phyloP scores from a whole-genome alignment of 2,329 filamentous ascomycete genomes.

The Fusarium cicatricum region DNA sequence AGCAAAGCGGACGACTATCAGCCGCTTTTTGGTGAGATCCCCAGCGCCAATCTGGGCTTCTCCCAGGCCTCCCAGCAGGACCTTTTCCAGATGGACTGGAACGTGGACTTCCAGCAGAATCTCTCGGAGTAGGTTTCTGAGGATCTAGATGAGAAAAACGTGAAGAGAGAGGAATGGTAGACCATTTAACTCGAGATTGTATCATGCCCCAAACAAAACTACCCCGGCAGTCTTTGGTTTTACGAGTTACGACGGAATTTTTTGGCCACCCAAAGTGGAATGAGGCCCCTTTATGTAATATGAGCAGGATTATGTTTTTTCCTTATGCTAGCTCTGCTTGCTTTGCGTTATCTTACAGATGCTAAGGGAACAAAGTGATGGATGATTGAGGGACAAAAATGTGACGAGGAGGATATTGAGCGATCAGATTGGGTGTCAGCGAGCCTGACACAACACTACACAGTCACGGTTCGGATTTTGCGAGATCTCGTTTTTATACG shows the following conservation, averaged over 20 bases:
- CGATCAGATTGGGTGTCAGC: slow-evolving; percentile 36
- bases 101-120: slow-evolving; percentile 44
- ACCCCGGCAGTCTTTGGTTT: slow-evolving; percentile 28
- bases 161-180: slow-evolving; percentile 11
- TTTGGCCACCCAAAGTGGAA: slow-evolving; percentile 28
- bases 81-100: slow-evolving; percentile 58
- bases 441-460: slow-evolving; percentile 14
- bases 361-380: slow-evolving; percentile 9
- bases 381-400: slow-evolving; percentile 11
- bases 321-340: slow-evolving; percentile 20
- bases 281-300: slow-evolving; percentile 36
- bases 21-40: slow-evolving; percentile 59
- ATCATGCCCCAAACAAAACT: slow-evolving; percentile 30
- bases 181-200: slow-evolving; percentile 34
- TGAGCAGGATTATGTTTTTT: slow-evolving; percentile 28
- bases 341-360: slow-evolving; percentile 18
- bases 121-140: slow-evolving; percentile 44
- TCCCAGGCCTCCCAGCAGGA: slow-evolving; percentile 63
- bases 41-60: slow-evolving; percentile 60
- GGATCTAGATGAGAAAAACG: neutral
- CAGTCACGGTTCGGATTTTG: slow-evolving; percentile 27
- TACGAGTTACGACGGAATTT: slow-evolving; percentile 38
- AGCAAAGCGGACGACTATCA: slow-evolving; percentile 53
- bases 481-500: slow-evolving; percentile 35
- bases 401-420: slow-evolving; percentile 8